A percentile compares a stretch with the other conserved stretches of the same genome.
phyloP scores from a whole-genome alignment of 768 basidiomycete genomes.

The Trametes villosa region DNA sequence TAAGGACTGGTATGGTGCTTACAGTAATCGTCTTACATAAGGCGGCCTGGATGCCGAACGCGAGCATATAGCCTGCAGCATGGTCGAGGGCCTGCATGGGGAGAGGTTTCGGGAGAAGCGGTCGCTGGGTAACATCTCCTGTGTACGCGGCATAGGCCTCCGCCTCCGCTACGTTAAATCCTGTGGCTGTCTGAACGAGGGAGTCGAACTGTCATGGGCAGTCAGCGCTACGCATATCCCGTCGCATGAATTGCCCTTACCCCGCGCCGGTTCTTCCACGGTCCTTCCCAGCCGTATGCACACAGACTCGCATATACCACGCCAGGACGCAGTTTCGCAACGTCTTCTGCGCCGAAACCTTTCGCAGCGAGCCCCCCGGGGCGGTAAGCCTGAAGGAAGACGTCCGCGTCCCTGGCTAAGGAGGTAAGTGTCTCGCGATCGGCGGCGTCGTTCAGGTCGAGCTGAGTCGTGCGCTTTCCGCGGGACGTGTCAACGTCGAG shows the following conservation, averaged over 20 bases:
- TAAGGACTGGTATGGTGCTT: neutral
- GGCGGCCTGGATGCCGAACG: constrained; percentile 61
- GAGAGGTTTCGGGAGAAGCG: constrained; percentile 39
- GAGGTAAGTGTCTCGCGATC: constrained; percentile 40
- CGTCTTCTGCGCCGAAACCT: constrained; percentile 51
- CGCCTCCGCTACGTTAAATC: constrained; percentile 62
- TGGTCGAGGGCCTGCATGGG: constrained; percentile 67
- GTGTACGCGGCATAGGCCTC: constrained; percentile 45
- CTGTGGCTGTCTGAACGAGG: constrained; percentile 63
- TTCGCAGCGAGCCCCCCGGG: constrained; percentile 52
- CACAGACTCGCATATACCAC: constrained; percentile 58
- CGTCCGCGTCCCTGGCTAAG: constrained; percentile 51
- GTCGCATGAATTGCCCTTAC: constrained; percentile 35
- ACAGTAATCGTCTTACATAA: constrained; percentile 57
- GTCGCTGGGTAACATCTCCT: constrained; percentile 18
- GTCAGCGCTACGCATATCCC: neutral
- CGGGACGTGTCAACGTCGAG: constrained; percentile 64
- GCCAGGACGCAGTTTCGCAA: constrained; percentile 45
- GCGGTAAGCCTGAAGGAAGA: constrained; percentile 66
- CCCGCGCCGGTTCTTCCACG: constrained; percentile 57
- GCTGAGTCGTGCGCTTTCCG: constrained; percentile 65
- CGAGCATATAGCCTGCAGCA: constrained; percentile 60
- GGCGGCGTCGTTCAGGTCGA: constrained; percentile 46
- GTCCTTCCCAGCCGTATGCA: constrained; percentile 63
- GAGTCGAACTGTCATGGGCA: constrained; percentile 57